Percentiles rank a stretch among this genome's conserved stretches.
Evolutionary conservation across 2,329 filamentous ascomycete species (phyloP).

Genomic region (Paraphaeosphaeria sporulosa): DNA sequence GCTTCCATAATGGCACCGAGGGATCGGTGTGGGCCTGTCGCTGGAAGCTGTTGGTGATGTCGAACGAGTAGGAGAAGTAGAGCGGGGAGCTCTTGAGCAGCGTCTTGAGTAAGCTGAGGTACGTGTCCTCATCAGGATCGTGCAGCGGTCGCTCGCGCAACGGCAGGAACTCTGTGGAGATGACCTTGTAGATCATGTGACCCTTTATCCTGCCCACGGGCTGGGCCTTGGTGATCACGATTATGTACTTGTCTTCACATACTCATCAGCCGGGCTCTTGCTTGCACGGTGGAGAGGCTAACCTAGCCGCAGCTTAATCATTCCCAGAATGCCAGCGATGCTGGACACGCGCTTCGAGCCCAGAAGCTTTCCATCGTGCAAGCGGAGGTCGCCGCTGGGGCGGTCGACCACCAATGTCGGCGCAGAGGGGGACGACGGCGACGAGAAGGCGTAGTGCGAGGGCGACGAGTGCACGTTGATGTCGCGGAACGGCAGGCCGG

Average conservation of each 20-base stretch:
- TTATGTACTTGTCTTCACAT: conserved; percentile 84
- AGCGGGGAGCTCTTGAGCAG: conserved; percentile 85
- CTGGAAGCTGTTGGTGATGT: conserved; percentile 97
- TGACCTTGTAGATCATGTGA: conserved; percentile 94
- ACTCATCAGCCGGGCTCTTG: conserved; percentile 26
- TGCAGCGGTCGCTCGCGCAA: conserved; percentile 90
- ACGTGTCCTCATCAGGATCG: conserved; percentile 93
- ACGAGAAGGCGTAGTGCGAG: conserved; percentile 95
- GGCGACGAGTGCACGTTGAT: conserved; percentile 95
- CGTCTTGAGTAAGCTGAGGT: conserved; percentile 80
- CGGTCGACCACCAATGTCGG: conserved; percentile 89
- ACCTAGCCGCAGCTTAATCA: conserved; percentile 94
- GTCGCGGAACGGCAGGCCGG: conserved; percentile 81
- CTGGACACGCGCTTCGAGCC: conserved; percentile 87
- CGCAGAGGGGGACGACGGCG: conserved; percentile 88
- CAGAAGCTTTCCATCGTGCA: conserved; percentile 79
- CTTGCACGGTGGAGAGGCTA: conserved; percentile 29
- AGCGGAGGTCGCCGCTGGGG: conserved; percentile 86
- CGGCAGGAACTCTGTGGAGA: conserved; percentile 90
- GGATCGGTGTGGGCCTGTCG: conserved; percentile 81
- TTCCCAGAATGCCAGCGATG: conserved; percentile 91
- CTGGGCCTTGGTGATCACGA: conserved; percentile 93
- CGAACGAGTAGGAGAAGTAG: conserved; percentile 98
- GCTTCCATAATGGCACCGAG: conserved; percentile 81
- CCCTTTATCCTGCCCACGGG: conserved; percentile 91